phyloP scores from a whole-genome alignment of 495 filamentous ascomycete genomes.

The Xylaria scruposa region DNA sequence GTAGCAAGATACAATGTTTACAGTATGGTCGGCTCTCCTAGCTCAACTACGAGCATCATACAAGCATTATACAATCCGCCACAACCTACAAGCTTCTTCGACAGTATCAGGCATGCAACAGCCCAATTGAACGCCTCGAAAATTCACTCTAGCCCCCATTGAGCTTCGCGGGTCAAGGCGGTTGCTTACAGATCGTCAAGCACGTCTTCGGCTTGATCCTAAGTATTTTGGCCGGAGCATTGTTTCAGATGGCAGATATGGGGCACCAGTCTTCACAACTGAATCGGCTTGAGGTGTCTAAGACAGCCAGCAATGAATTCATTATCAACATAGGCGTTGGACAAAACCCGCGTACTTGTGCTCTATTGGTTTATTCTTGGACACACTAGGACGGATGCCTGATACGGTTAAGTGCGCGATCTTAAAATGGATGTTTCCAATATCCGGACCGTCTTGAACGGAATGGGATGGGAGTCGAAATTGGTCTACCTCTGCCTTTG shows the following conservation, averaged over 20 bases:
- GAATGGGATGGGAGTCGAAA: neutral
- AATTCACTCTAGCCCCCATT: neutral
- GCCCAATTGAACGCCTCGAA: neutral
- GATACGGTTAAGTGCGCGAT: neutral
- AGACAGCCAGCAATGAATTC: neutral
- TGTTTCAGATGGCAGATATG: neutral
- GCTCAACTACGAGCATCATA: neutral
- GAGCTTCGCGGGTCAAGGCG: neutral
- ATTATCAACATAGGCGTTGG: neutral
- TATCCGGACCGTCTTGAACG: conserved; percentile 3
- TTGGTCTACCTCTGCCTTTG: neutral
- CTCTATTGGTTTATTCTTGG: neutral
- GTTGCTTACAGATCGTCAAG: conserved; percentile 5
- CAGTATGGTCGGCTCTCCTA: neutral
- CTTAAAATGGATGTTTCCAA: neutral
- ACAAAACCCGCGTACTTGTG: neutral
- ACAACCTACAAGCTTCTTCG: neutral
- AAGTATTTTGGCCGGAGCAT: neutral
- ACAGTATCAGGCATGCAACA: neutral
- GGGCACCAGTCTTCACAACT: neutral
- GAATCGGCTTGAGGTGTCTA: neutral
- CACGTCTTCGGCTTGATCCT: neutral
- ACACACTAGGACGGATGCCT: neutral
- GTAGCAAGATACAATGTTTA: neutral
- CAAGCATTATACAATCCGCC: neutral